Base-by-base conservation (phyloP, 1,284 basidiomycete species). In the Cryptococcus sp. region DNA sequence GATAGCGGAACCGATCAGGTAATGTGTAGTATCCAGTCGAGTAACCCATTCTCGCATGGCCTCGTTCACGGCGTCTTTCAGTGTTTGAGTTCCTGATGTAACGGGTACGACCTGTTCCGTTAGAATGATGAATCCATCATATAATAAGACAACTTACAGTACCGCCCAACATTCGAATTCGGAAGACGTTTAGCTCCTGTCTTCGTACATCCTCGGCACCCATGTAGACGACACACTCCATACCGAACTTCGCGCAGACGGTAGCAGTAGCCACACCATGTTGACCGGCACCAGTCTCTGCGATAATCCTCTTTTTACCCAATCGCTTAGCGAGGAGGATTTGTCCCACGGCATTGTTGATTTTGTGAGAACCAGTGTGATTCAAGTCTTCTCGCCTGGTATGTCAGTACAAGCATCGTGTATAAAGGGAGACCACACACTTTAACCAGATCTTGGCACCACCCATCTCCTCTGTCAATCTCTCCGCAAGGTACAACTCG, bases 201-300 rank as follows among this genome's bases (percentile, higher is more conserved):
- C 96, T 83, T 41, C 92, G 83, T 30, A 97, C 94, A 76, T 98
- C 96, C 77, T 98, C 95, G n/a, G 90, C 85, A 53, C 96, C 96
- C 95, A 99, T 98, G 80, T 94, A 98, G 64, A 99, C 83, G 66
- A 96, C 79, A 73, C 96, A 99, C 76, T 98, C 88, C 80, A 98
- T 72, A 13, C 91, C 94, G 69, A 98, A 98, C 67, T 90, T 89
- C 49, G 95, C 95, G 67, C 96, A 98, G 7, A 92, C 96, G 2
- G 95, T 98, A 0, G 96, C 96, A 42, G 95, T 98, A 7, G 96
- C 96, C 23, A 98, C 94, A 76, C 96, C 96, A 76, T 99, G 96
- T 76, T 98, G 95, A 34, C 96, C 96, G 0, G 96, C 95, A 59
- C 95, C 95, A 1, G 96, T 98, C 81, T 99, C 96, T 49, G 95